A percentile compares a stretch with the other conserved stretches of the same genome.
These are phyloP conservation scores for Haplosporangium sp. DNA, from an alignment of 371 early-diverging fungal species.

Conservation along the genomic window DNA sequence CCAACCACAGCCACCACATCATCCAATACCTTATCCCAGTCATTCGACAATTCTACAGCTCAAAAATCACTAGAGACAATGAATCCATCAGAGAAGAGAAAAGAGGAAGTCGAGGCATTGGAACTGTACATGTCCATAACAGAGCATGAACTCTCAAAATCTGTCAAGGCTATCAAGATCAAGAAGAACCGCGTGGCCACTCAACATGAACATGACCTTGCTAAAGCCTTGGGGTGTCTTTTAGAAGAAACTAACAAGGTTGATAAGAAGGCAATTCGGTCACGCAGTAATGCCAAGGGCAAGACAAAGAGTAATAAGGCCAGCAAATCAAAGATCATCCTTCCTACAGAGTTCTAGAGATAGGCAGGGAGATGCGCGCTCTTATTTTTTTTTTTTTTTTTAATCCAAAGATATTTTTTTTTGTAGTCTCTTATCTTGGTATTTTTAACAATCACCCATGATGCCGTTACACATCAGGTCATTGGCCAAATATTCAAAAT, in stretches of 20 bases:
- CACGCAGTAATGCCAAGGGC: not conserved
- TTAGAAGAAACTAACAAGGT: slow-evolving; percentile 16
- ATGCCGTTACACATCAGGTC: not conserved
- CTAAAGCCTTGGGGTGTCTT: slow-evolving; percentile 18
- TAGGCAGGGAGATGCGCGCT: no score
- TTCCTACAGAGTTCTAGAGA: slow-evolving; percentile 1
- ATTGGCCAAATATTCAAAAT: not conserved
- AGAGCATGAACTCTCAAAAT: slow-evolving; percentile 39
- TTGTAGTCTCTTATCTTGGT: no score
- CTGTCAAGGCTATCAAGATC: slow-evolving; percentile 21
- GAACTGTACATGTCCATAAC: slow-evolving; percentile 34
- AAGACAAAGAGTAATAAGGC: slow-evolving; percentile 10
- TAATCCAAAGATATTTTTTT: no score
- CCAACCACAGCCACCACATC: not conserved
- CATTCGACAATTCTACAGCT: not conserved
- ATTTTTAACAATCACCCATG: not conserved
- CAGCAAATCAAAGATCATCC: slow-evolving; percentile 8
- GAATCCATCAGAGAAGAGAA: slow-evolving; percentile 13
- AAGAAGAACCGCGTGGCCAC: slow-evolving; percentile 29
- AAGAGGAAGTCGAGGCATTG: slow-evolving; percentile 1
- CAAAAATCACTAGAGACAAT: not conserved
- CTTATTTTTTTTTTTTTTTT: no score
- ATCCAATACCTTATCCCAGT: not conserved
- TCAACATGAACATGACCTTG: slow-evolving; percentile 24
- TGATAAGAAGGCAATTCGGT: slow-evolving; percentile 27